Conservation (phyloP, 78 protist genomes). For the Corallochytrium limacisporum region DNA sequence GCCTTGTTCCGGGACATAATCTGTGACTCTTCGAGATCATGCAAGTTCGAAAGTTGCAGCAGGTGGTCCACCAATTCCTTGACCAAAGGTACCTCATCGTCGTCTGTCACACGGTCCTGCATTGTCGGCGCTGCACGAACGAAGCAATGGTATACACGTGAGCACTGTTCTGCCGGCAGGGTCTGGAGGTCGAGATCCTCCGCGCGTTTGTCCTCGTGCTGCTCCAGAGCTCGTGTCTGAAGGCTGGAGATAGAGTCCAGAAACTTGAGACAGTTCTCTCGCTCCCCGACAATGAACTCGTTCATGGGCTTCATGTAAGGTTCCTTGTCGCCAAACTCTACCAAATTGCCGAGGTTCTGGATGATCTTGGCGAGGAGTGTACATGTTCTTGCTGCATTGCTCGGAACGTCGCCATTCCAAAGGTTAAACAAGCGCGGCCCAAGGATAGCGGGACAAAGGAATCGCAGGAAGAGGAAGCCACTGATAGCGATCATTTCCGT, state of each 20-base stretch:
- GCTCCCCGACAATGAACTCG: constrained; percentile 6
- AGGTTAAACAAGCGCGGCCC: not conserved
- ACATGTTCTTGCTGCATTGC: not conserved
- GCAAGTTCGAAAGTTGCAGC: no score
- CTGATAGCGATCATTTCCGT: not conserved
- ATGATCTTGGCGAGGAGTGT: constrained; percentile 16
- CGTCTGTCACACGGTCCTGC: no score
- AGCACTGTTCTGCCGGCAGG: no score
- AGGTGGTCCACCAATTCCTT: no score
- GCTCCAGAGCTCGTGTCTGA: no score
- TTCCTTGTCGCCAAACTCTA: constrained; percentile 35
- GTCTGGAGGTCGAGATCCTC: no score
- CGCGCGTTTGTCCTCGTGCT: no score
- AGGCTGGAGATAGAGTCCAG: constrained; percentile 13
- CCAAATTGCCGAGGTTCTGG: constrained; percentile 26
- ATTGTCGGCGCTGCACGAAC: no score
- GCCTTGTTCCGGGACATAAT: no score
- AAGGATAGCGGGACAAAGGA: constrained; percentile 10
- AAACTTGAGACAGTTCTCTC: constrained; percentile 23
- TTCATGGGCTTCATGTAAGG: constrained; percentile 30
- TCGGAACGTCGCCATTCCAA: not conserved
- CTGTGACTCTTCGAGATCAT: no score
- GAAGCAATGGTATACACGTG: no score
- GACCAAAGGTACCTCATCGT: no score
- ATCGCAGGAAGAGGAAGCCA: constrained; percentile 12